phyloP scores from a whole-genome alignment of 192 early-diverging fungal genomes.

The Coemansia sp. region DNA sequence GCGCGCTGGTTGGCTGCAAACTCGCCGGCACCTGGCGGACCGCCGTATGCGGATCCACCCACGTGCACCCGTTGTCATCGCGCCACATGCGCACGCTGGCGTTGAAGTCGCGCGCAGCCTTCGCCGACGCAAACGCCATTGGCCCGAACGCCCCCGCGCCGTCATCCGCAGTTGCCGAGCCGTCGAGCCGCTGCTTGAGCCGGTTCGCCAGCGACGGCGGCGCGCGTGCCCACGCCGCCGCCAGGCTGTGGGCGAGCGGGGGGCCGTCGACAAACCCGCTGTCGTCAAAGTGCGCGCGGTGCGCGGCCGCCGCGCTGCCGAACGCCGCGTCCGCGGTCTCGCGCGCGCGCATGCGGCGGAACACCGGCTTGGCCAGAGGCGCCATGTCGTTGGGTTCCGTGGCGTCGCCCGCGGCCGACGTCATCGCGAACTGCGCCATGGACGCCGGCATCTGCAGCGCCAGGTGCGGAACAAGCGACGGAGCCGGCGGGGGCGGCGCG shows the following conservation, averaged over 20 bases:
- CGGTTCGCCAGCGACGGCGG: conserved; percentile 18
- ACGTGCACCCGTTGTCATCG: conserved; percentile 46
- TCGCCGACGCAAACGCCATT: conserved; percentile 35
- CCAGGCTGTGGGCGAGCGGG: conserved; percentile 37
- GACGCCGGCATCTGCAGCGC: not conserved
- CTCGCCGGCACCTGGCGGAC: conserved; percentile 35
- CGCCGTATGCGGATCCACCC: conserved; percentile 48
- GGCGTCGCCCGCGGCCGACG: conserved; percentile 2
- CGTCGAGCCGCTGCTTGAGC: conserved; percentile 22
- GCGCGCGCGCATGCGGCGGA: conserved; percentile 16
- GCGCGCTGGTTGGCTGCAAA: conserved; percentile 30
- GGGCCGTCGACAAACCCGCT: conserved; percentile 37
- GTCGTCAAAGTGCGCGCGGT: conserved; percentile 37
- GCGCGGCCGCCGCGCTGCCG: conserved; percentile 7
- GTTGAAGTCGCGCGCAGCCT: conserved; percentile 41
- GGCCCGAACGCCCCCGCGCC: conserved; percentile 24
- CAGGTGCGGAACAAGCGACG: too few relatives aligned
- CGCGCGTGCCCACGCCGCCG: conserved; percentile 26
- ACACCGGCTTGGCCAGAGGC: conserved; percentile 22
- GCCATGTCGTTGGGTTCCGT: not conserved
- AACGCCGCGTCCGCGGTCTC: conserved; percentile 42
- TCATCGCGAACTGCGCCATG: not conserved
- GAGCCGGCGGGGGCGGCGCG: too few relatives aligned
- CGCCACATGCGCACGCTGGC: conserved; percentile 41
- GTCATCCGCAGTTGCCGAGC: not conserved